A percentile compares a stretch with the other conserved stretches of the same genome.
Conservation (phyloP, 2,329 filamentous ascomycete species). For the Ophiostoma sp. region DNA sequence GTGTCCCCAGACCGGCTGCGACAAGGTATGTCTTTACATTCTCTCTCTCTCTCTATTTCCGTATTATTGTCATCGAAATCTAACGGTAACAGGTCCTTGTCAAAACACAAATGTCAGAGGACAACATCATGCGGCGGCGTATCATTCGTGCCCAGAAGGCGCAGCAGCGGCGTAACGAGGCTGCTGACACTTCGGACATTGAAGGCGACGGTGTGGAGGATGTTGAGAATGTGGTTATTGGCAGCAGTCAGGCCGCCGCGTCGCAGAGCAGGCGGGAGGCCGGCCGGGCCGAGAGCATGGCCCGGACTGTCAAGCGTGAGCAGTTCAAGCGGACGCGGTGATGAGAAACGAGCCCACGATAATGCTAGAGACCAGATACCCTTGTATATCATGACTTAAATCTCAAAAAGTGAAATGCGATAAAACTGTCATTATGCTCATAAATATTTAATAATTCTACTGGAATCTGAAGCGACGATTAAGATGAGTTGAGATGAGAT, state of each 20-base stretch:
- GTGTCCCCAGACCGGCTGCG: conserved; percentile 63
- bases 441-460: background rate
- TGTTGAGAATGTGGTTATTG: conserved; percentile 13
- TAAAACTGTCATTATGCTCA: background rate
- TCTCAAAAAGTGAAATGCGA: no score
- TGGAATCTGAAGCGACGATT: background rate
- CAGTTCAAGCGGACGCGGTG: conserved; percentile 20
- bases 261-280: conserved; percentile 20
- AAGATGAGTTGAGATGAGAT: background rate
- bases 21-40: conserved; percentile 41
- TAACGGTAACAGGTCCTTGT: conserved; percentile 31
- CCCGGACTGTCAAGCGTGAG: conserved; percentile 31
- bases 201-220: conserved; percentile 26
- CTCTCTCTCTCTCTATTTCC: background rate
- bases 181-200: conserved; percentile 36
- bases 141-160: conserved; percentile 51
- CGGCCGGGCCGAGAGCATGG: conserved; percentile 27
- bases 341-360: background rate
- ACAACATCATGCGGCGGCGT: conserved; percentile 52
- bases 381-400: background rate
- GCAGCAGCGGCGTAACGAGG: conserved; percentile 40
- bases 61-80: no score
- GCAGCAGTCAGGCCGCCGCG: background rate
- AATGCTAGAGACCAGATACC: background rate
- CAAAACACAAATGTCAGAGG: conserved; percentile 45